Conservation (phyloP, 129 eudicot genomes). For the Helianthus tuberosus region DNA sequence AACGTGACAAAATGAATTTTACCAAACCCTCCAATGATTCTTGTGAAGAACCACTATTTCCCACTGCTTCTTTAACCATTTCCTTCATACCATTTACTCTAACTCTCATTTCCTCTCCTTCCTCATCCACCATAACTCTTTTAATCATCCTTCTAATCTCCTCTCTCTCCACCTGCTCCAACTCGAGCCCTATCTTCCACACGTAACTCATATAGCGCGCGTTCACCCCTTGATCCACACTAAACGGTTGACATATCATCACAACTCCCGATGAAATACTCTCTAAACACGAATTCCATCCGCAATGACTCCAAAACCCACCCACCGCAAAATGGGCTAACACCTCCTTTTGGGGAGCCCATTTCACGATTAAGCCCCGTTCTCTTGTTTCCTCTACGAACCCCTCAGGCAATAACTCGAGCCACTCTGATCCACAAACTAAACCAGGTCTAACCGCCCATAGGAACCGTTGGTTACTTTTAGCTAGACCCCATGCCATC, state of each 20-base stretch:
- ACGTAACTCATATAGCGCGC: slow-evolving; percentile 40
- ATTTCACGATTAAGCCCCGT: slow-evolving; percentile 44
- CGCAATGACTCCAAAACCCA: slow-evolving; percentile 64
- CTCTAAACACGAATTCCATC: slow-evolving; percentile 57
- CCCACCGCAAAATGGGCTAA: slow-evolving; percentile 55
- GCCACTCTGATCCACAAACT: slow-evolving; percentile 42
- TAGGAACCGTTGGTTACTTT: slow-evolving; percentile 47
- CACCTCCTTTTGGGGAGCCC: slow-evolving; percentile 61
- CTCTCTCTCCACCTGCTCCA: slow-evolving; percentile 13
- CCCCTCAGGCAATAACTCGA: slow-evolving; percentile 44
- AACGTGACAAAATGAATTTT: slow-evolving; percentile 33
- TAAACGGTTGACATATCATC: slow-evolving; percentile 47
- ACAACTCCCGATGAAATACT: slow-evolving; percentile 52
- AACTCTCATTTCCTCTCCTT: slow-evolving; percentile 48
- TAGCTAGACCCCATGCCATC: slow-evolving; percentile 58
- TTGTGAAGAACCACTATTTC: slow-evolving; percentile 37
- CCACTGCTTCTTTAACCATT: slow-evolving; percentile 20
- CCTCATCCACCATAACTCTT: slow-evolving; percentile 44
- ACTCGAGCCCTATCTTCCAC: slow-evolving; percentile 47
- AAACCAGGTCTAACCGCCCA: slow-evolving; percentile 59
- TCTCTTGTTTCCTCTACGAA: slow-evolving; percentile 31
- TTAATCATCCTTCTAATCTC: slow-evolving; percentile 31
- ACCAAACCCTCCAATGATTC: slow-evolving; percentile 35
- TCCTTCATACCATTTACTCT: slow-evolving; percentile 34
- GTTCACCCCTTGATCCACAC: slow-evolving; percentile 45